Conservation (phyloP, 495 filamentous ascomycete species). For the Pyrenula aspistea region DNA sequence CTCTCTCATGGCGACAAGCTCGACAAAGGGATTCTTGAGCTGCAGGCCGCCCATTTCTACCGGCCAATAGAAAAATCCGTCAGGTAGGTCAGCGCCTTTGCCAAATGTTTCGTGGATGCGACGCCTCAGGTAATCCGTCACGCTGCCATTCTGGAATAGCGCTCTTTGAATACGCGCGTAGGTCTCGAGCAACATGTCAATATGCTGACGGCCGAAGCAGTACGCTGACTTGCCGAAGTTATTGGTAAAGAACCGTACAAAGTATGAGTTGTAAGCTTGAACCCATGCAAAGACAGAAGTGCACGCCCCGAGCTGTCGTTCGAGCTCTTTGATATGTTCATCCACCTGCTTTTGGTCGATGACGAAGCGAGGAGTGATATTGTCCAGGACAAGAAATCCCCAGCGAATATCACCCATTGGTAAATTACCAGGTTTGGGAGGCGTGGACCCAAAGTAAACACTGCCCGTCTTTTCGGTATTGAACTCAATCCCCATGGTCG, state of each 20-base stretch:
- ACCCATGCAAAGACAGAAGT: constrained; percentile 50
- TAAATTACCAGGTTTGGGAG: constrained; percentile 4
- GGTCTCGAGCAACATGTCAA: constrained; percentile 49
- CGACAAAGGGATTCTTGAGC: constrained; percentile 44
- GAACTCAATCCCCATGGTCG: constrained; percentile 43
- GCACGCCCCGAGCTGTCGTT: constrained; percentile 42
- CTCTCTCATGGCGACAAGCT: constrained; percentile 39
- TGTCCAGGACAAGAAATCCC: constrained; percentile 51
- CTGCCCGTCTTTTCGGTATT: constrained; percentile 50
- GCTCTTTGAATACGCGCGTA: constrained; percentile 45
- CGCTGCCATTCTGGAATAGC: constrained; percentile 39
- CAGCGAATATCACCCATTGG: constrained; percentile 51
- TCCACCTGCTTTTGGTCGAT: constrained; percentile 54
- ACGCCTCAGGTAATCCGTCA: constrained; percentile 45
- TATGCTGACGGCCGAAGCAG: constrained; percentile 51
- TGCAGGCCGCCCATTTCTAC: constrained; percentile 45
- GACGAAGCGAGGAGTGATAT: constrained; percentile 39
- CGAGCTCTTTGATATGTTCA: constrained; percentile 47
- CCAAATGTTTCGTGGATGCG: constrained; percentile 41
- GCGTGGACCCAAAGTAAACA: constrained; percentile 20
- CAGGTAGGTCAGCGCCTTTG: constrained; percentile 38
- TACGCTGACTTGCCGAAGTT: constrained; percentile 56
- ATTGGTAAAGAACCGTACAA: constrained; percentile 49
- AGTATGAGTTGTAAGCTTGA: constrained; percentile 54
- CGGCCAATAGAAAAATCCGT: constrained; percentile 59